Conservation (phyloP, 352 stramenopile species). For the Phytophthora quininea region DNA sequence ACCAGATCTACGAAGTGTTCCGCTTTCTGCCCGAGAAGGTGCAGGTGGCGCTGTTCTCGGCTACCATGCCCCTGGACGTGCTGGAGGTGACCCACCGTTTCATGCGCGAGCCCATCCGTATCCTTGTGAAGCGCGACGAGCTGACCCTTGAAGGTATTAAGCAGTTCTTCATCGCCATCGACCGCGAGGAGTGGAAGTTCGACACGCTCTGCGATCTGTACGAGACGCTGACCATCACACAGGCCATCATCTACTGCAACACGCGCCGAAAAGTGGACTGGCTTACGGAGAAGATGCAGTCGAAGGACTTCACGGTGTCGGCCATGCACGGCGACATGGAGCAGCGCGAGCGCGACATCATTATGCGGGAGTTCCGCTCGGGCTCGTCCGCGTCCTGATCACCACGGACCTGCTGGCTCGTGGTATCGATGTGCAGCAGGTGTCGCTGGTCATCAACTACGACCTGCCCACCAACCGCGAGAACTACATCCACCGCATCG, state of each 20-base stretch:
- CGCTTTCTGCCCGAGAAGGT: slow-evolving; percentile 98
- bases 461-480: slow-evolving; percentile 99
- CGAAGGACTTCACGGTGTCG: slow-evolving; percentile 99
- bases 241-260: slow-evolving; percentile 99
- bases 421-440: slow-evolving; percentile 99
- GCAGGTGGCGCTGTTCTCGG: slow-evolving; percentile 98
- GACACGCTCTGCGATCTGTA: slow-evolving; percentile 99
- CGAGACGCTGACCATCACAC: slow-evolving; percentile 99
- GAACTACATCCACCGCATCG: slow-evolving; percentile 99
- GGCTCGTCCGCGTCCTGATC: slow-evolving; percentile 99
- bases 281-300: slow-evolving; percentile 99
- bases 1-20: slow-evolving; percentile 99
- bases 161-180: slow-evolving; percentile 99
- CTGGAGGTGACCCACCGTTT: slow-evolving; percentile 98
- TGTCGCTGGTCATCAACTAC: slow-evolving; percentile 99
- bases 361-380: slow-evolving; percentile 99
- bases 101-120: slow-evolving; percentile 99
- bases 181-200: slow-evolving; percentile 99
- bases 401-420: slow-evolving; percentile 98
- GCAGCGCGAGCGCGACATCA: slow-evolving; percentile 98
- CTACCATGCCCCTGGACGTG: slow-evolving; percentile 99
- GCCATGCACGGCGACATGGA: slow-evolving; percentile 99
- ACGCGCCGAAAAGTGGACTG: slow-evolving; percentile 99
- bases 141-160: slow-evolving; percentile 99
- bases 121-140: slow-evolving; percentile 99